Base-by-base conservation (phyloP, 73 alveolate species). In the Stentor roeselii region DNA sequence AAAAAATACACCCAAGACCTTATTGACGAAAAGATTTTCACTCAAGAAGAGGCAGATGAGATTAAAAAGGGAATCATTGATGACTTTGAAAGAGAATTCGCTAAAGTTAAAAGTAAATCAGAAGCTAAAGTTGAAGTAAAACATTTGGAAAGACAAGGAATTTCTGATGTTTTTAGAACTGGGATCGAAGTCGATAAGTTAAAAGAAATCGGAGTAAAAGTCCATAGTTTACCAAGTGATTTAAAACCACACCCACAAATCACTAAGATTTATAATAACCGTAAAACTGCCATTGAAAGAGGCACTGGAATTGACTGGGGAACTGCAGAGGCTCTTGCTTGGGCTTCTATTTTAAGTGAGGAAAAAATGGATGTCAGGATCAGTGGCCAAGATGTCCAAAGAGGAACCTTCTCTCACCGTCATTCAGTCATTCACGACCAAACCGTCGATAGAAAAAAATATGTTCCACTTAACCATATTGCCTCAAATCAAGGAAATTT, bases 361-460 rank as follows among this genome's bases (percentile, higher is more conserved):
- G 98, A 94, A 39, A 86, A 86, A 60, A 82, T 75, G 90, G 90
- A 87, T 75, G 96, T 92, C 41, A 87, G 97, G 78, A 77, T 96
- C 58, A 95, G 98, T 6, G 99, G 99, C 32, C 92, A 96, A 87
- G 99, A 96, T 84, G 99, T 96, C 50, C 98, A 95, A 86, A 91
- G 99, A 83, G 99, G 99, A 11, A 96, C 99, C 31, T 96, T 96
- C 83, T 92, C 98, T 30, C 98, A 96, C 60, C 87, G 99, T 82
- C 99, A 96, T 83, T 92, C 94, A 59, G 93, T 91, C 27, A 82
- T 94, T 37, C 89, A 87, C 78, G 89, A 91, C 60, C 90, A 94
- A 76, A 42, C 50, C 75, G 88, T 87, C 59, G 97, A 94, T 75
- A 86, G 89, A 34, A 77, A 78, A 36, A 78, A 89, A 86, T 76